Conservation (phyloP, 306 rosid genomes). For the Cucumis sativus region DNA sequence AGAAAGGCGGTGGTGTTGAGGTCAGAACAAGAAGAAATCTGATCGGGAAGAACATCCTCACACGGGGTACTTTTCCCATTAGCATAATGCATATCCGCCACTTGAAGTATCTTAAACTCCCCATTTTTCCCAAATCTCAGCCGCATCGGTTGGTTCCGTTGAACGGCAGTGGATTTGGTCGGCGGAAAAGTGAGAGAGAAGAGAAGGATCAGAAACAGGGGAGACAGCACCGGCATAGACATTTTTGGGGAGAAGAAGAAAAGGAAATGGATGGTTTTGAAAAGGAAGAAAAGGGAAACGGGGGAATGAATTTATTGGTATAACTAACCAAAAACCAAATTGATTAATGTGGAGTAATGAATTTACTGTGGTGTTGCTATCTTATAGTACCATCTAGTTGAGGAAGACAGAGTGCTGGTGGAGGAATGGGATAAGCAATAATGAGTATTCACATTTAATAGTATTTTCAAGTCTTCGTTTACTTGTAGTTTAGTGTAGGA, state of each 20-base stretch:
- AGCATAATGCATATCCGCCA: slow-evolving; percentile 92
- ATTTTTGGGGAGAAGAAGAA: background rate
- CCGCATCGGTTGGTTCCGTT: slow-evolving; percentile 12
- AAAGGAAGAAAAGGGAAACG: no score
- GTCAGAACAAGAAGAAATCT: slow-evolving; percentile 62
- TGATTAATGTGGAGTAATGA: background rate
- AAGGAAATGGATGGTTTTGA: background rate
- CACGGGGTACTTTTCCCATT: slow-evolving; percentile 60
- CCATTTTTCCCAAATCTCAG: slow-evolving; percentile 51
- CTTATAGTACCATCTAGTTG: background rate
- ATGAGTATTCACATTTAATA: background rate
- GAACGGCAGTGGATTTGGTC: slow-evolving; percentile 1
- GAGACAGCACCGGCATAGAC: background rate
- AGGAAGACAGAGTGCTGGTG: background rate
- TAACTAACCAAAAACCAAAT: background rate
- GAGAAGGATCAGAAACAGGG: background rate
- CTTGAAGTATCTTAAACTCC: slow-evolving; percentile 80
- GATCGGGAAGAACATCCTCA: slow-evolving; percentile 42
- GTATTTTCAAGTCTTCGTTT: no score
- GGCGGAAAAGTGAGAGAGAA: background rate
- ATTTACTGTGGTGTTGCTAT: background rate
- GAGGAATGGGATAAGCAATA: background rate
- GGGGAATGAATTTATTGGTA: background rate
- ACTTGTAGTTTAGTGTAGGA: no score
- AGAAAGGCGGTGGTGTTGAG: slow-evolving; percentile 67